These are phyloP conservation scores for Closterium sp. DNA, from an alignment of 139 green algal genomes.

Conservation along the genomic window DNA sequence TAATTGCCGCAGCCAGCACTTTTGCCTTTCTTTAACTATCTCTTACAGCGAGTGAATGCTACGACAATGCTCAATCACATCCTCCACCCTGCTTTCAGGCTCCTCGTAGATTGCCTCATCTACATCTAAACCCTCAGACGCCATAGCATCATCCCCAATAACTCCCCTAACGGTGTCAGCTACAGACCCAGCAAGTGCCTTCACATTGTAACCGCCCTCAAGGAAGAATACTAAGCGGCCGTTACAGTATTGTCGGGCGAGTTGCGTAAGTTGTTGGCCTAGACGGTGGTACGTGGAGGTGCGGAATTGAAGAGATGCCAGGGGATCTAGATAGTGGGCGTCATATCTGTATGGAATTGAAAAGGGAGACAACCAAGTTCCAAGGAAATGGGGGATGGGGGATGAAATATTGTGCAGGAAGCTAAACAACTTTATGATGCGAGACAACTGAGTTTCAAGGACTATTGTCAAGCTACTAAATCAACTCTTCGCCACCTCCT, in stretches of 20 bases:
- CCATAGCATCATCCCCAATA: background rate
- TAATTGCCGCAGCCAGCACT: too few species aligned
- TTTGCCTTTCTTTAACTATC: background rate
- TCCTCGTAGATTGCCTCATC: constrained; percentile 24
- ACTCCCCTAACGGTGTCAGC: constrained; percentile 56
- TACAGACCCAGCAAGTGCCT: constrained; percentile 71
- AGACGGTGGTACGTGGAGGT: constrained; percentile 74
- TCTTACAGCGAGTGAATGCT: constrained; percentile 29
- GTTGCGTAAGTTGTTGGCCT: constrained; percentile 22
- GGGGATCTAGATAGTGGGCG: constrained; percentile 80
- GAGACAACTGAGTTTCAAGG: background rate
- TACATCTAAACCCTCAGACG: background rate
- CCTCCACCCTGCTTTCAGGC: background rate
- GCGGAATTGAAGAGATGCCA: constrained; percentile 76
- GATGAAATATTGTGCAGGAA: background rate
- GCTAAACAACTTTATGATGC: background rate
- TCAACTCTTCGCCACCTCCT: too few species aligned
- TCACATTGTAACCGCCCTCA: constrained; percentile 82
- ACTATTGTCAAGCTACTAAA: too few species aligned
- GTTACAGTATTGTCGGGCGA: constrained; percentile 68
- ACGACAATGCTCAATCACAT: background rate
- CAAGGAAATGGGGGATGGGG: background rate
- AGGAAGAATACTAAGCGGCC: constrained; percentile 79
- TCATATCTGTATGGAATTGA: constrained; percentile 66
- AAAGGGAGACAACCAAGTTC: too few species aligned